Percentiles rank a stretch among this genome's conserved stretches.
Conservation (phyloP, 1,284 basidiomycete species). For the Boletus calvinii region DNA sequence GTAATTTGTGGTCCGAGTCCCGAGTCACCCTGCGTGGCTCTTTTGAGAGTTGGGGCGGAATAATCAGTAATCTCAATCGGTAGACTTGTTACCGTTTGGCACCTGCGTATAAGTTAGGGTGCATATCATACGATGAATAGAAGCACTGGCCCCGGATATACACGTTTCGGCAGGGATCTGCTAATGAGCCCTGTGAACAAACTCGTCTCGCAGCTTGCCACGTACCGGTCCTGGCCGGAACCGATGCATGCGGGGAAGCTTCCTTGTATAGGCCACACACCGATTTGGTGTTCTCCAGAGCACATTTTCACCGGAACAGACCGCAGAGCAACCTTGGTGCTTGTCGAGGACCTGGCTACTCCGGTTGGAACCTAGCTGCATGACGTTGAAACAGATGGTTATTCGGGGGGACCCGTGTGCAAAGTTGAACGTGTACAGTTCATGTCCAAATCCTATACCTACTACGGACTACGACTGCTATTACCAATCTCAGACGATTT, state of each 20-base stretch:
- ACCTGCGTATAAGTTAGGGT: neutral
- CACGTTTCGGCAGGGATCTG: neutral
- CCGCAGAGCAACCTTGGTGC: neutral
- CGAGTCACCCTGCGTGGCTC: neutral
- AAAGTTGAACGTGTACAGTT: neutral
- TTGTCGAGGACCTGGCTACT: neutral
- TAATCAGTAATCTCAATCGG: neutral
- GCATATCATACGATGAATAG: neutral
- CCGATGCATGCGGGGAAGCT: constrained; percentile 13
- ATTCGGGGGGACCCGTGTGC: neutral
- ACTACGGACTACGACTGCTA: neutral
- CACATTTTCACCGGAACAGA: neutral
- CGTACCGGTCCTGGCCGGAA: constrained; percentile 16
- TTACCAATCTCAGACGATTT: too few relatives aligned
- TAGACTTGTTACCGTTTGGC: neutral
- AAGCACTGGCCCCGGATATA: neutral
- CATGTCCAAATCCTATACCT: neutral
- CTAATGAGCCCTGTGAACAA: neutral
- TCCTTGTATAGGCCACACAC: neutral
- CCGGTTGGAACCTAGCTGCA: constrained; percentile 24
- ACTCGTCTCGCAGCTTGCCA: neutral
- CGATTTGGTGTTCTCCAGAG: neutral
- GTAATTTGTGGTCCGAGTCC: neutral
- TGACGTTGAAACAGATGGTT: neutral
- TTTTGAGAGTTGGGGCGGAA: neutral